A percentile compares a stretch with the other conserved stretches of the same genome.
phyloP scores from a whole-genome alignment of 441 rosid species.

The Flueggea neowawraea region DNA sequence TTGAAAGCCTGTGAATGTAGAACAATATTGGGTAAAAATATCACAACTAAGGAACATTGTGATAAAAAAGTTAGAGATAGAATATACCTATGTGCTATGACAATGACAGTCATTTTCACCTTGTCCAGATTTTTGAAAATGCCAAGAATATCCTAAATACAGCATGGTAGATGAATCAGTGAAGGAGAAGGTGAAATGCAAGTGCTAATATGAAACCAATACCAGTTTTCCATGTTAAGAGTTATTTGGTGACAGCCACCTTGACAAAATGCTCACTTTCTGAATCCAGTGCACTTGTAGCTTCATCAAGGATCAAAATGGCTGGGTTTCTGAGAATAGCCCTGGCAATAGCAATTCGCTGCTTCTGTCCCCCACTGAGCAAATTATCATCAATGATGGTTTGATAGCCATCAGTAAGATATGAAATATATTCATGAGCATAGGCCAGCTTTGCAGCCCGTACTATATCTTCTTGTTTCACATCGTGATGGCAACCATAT shows the following conservation, averaged over 20 bases:
- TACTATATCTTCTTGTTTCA: conserved; percentile 68
- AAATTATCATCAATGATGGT: conserved; percentile 87
- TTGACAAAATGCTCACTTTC: conserved; percentile 92
- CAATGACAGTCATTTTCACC: conserved; percentile 51
- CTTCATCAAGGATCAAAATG: conserved; percentile 94
- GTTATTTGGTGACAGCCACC: conserved; percentile 32
- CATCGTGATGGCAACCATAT: conserved; percentile 67
- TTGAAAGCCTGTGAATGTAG: conserved; percentile 61
- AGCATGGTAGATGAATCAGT: neutral
- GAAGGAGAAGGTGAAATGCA: neutral
- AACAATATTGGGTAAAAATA: neutral
- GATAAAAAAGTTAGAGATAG: conserved; percentile 6
- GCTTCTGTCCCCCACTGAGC: conserved; percentile 98
- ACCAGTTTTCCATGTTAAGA: neutral
- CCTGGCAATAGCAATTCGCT: conserved; percentile 94
- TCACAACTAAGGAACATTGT: neutral
- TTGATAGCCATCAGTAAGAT: conserved; percentile 79
- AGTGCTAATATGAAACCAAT: neutral
- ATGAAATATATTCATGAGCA: conserved; percentile 84
- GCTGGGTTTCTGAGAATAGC: conserved; percentile 90
- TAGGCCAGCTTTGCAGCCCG: conserved; percentile 90
- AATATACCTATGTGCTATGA: conserved; percentile 80
- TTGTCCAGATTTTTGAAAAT: conserved; percentile 29
- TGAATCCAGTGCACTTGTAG: conserved; percentile 93
- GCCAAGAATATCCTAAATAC: conserved; percentile 68